Evolutionary conservation across 129 eudicot genomes (phyloP), one percentile per base, ranked within the genome.

Genomic region (Apium graveolens): DNA sequence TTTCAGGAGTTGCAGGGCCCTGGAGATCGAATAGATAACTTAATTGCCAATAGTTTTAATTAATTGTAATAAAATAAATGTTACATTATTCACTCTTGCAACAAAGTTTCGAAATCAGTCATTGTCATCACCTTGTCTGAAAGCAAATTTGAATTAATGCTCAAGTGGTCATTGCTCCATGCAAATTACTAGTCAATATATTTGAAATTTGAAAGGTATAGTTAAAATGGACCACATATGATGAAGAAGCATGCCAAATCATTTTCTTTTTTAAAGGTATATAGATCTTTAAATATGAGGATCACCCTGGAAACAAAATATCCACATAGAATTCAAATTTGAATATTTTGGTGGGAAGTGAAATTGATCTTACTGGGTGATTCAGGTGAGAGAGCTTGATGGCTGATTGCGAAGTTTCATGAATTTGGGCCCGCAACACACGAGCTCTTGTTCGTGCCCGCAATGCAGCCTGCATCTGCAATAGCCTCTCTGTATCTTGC

Each of bases 1-100:
- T 95, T 78, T 95, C 97, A 4, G 97, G 97, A 66, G 99, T 95
- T 57, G 83, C 81, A 78, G 97, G 99, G 5, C 87, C 99, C 99
- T 95, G 60, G 73, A 82, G 74, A 74, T 73, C 37, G 45, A 65
- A 80, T 5, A 65, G 20, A 65, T 31, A 66, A 66, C 39, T 31
- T 20, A 70, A 70, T 18, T 16, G 18, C 31, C 35, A 11, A 24
- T n/a, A 73, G 9, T 66, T 4, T 1, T 12, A 9, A 73, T 32
- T 39, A 16, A 46, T 43, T 1, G 74, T 37, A 14, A 1, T 34
- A 16, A 32, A 69, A 35, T n/a, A 69, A 5, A 27, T 13, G 1
- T 60, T 60, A 60, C 32, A 24, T 13, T n/a, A 2, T 2, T 8
- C n/a, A 57, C 31, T 24, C 5, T 57, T n/a, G 14, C 26, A 24